A percentile compares a stretch with the other conserved stretches of the same genome.
phyloP scores from a whole-genome alignment of 2,329 filamentous ascomycete species.

The Aplosporella prunicola region DNA sequence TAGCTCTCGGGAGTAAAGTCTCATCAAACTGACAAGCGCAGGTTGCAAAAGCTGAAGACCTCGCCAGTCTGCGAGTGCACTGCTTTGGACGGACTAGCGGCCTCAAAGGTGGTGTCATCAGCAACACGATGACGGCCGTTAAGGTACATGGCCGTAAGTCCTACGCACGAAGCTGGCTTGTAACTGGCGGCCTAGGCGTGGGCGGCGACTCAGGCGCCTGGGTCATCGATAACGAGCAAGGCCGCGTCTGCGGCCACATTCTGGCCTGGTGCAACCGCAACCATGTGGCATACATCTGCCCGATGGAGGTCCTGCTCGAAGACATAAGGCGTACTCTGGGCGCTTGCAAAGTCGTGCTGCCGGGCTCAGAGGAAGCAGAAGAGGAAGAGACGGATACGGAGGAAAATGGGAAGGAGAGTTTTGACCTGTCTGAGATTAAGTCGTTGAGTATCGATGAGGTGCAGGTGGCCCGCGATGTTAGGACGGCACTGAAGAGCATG shows the following conservation, averaged over 20 bases:
- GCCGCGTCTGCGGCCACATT: conserved; percentile 79
- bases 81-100: conserved; percentile 84
- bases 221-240: conserved; percentile 73
- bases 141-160: conserved; percentile 78
- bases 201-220: conserved; percentile 90
- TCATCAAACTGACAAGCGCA: conserved; percentile 3
- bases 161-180: conserved; percentile 63
- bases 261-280: conserved; percentile 78
- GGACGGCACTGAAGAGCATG: conserved; percentile 2
- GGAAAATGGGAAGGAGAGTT: not conserved
- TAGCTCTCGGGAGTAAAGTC: not conserved
- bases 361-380: conserved; percentile 38
- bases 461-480: conserved; percentile 3
- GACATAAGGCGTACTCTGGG: conserved; percentile 75
- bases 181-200: conserved; percentile 54
- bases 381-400: not conserved
- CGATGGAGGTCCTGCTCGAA: conserved; percentile 81
- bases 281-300: conserved; percentile 80
- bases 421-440: conserved; percentile 5
- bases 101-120: conserved; percentile 67
- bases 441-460: conserved; percentile 1
- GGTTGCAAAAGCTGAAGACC: conserved; percentile 47
- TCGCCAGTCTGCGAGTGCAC: conserved; percentile 72
- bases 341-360: conserved; percentile 60
- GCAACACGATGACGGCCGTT: conserved; percentile 69